These are phyloP conservation scores for Imleria badia DNA, from an alignment of 768 basidiomycete species.

Conservation along the genomic window DNA sequence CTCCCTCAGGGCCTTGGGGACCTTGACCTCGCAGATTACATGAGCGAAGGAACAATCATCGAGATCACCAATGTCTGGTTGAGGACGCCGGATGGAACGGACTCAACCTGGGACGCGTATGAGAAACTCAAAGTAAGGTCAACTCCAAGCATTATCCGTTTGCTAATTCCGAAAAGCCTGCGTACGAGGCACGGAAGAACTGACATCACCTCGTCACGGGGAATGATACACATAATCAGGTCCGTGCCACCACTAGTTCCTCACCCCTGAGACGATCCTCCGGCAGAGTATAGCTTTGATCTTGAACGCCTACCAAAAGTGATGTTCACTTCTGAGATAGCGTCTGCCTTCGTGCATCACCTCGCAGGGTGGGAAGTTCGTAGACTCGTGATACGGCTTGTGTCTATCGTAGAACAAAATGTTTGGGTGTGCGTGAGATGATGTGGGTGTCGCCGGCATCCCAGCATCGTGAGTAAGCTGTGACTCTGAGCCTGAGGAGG, in stretches of 20 bases:
- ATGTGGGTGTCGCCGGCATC: conserved; percentile 30
- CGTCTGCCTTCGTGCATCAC: conserved; percentile 60
- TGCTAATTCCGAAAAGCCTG: neutral
- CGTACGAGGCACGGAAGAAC: too few relatives aligned
- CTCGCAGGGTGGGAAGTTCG: conserved; percentile 71
- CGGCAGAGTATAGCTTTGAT: too few relatives aligned
- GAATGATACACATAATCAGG: too few relatives aligned
- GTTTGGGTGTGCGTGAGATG: conserved; percentile 23
- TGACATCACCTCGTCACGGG: too few relatives aligned
- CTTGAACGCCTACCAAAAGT: conserved; percentile 77
- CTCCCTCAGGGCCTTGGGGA: neutral
- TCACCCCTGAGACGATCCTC: too few relatives aligned
- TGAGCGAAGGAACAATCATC: neutral
- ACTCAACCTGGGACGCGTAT: neutral
- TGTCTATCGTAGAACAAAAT: conserved; percentile 66
- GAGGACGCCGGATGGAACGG: neutral
- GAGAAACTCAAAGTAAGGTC: neutral
- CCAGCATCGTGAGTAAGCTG: conserved; percentile 23
- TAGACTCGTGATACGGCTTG: conserved; percentile 67
- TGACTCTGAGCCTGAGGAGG: too few relatives aligned
- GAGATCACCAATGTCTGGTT: neutral
- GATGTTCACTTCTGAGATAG: conserved; percentile 76
- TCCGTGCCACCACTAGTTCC: too few relatives aligned
- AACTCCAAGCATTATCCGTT: neutral
- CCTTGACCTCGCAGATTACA: neutral